Evolutionary conservation across 208 protist species (phyloP).

Genomic region (Acanthamoeba lenticulata): DNA sequence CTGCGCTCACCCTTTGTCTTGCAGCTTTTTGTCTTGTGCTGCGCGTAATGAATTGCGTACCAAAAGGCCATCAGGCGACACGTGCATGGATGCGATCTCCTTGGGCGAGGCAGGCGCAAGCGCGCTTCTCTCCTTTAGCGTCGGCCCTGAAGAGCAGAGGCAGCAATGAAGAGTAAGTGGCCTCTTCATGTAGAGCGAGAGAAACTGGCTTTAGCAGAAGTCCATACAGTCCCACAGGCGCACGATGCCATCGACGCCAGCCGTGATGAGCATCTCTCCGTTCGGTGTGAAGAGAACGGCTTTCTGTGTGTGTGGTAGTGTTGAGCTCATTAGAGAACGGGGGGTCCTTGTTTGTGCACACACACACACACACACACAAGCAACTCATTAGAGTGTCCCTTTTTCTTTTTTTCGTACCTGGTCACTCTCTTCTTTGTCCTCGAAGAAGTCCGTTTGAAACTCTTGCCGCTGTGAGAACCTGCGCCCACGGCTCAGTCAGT

Average conservation of each 20-base stretch:
- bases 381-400: too few species aligned
- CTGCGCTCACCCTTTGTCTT: too few species aligned
- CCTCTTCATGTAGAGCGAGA: too few species aligned
- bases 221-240: slow-evolving; percentile 60
- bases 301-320: too few species aligned
- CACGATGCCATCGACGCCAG: slow-evolving; percentile 32
- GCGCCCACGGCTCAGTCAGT: too few species aligned
- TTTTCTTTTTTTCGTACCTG: too few species aligned
- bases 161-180: background rate
- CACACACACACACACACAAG: too few species aligned
- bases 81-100: slow-evolving; percentile 38
- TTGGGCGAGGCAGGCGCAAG: background rate
- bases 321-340: too few species aligned
- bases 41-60: background rate
- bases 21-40: too few species aligned
- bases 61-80: slow-evolving; percentile 31
- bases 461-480: background rate
- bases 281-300: slow-evolving; percentile 22
- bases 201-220: too few species aligned
- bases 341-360: too few species aligned
- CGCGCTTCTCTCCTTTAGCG: slow-evolving; percentile 13
- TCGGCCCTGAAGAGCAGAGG: background rate
- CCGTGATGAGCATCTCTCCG: slow-evolving; percentile 18
- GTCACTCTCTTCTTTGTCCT: slow-evolving; percentile 61
- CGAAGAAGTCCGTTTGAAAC: slow-evolving; percentile 62